Evolutionary conservation across 106 monocot genomes (phyloP).

Genomic region (Amphibolis antarctica): DNA sequence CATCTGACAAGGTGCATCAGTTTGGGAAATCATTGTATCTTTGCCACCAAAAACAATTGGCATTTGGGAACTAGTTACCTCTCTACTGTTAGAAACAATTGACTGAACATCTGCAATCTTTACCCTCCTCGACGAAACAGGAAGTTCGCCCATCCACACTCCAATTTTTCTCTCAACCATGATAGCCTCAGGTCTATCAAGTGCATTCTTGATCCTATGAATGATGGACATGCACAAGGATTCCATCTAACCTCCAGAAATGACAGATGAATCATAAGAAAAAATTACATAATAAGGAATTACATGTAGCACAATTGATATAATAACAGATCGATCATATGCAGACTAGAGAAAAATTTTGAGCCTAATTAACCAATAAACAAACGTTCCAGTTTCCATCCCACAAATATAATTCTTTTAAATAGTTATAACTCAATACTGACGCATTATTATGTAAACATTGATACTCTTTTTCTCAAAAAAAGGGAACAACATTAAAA

Average conservation of each 20-base stretch:
- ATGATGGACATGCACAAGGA: constrained; percentile 46
- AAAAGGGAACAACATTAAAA: no score
- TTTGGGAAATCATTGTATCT: background rate
- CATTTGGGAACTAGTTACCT: background rate
- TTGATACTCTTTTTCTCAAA: background rate
- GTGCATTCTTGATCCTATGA: constrained; percentile 48
- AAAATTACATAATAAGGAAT: background rate
- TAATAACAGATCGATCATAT: no score
- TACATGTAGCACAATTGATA: background rate
- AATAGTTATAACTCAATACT: background rate
- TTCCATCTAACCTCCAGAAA: constrained; percentile 38
- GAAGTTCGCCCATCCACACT: constrained; percentile 67
- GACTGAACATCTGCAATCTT: background rate
- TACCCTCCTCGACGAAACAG: constrained; percentile 36
- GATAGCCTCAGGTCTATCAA: constrained; percentile 48
- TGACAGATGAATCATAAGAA: constrained; percentile 3
- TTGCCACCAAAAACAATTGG: constrained; percentile 1
- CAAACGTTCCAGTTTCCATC: background rate
- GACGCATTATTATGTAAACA: background rate
- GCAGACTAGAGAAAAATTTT: no score
- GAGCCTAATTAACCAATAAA: no score
- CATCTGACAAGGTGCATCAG: background rate
- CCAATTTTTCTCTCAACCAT: constrained; percentile 35
- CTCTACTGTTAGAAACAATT: constrained; percentile 3
- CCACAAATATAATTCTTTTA: no score